Evolutionary conservation across 139 green algal genomes (phyloP).

Genomic region (Coccomyxa sp.): DNA sequence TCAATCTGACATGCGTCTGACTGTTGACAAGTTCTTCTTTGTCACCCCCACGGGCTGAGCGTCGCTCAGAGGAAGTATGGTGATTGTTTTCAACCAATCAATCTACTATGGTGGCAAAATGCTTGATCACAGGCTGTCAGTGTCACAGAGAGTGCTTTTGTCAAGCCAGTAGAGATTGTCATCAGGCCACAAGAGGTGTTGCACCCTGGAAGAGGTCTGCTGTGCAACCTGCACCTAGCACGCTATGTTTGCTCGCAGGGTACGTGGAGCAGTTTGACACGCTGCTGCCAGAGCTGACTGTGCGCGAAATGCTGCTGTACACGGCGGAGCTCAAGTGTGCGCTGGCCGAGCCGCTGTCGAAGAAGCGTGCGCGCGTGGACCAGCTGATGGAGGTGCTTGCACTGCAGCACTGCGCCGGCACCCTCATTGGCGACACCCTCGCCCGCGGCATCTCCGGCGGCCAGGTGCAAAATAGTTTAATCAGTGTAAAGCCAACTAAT

Average conservation of each 20-base stretch:
- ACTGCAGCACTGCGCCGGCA: constrained; percentile 4
- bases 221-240: background rate
- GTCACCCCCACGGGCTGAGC: background rate
- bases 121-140: background rate
- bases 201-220: no score
- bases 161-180: no score
- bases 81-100: no score
- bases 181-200: no score
- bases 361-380: constrained; percentile 14
- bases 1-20: no score
- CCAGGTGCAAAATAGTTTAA: constrained; percentile 13
- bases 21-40: no score
- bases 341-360: background rate
- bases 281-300: constrained; percentile 42
- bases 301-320: constrained; percentile 69
- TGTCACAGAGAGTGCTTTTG: no score
- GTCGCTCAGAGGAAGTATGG: no score
- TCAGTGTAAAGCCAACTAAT: background rate
- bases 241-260: background rate
- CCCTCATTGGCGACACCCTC: constrained; percentile 8
- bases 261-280: constrained; percentile 60
- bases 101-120: background rate
- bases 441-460: constrained; percentile 15
- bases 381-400: constrained; percentile 16
- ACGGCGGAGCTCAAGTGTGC: constrained; percentile 23